These are phyloP conservation scores for Penicillium nordicum DNA, from an alignment of 2,329 filamentous ascomycete genomes.

Conservation along the genomic window DNA sequence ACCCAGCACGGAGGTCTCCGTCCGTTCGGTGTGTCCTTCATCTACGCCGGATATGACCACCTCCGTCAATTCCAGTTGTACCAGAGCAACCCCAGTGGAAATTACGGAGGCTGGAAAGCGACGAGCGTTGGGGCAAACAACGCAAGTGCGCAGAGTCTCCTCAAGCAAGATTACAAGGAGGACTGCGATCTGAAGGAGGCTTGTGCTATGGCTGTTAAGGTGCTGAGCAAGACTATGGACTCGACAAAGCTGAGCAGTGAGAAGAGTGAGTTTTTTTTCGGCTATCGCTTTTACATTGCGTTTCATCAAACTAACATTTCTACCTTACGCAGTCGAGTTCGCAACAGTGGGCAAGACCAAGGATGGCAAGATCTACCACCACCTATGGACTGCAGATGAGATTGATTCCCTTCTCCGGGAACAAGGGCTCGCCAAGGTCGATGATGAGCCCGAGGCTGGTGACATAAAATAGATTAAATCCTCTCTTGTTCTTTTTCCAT, in stretches of 20 bases:
- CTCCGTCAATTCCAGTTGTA: conserved; percentile 97
- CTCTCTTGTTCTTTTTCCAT: conserved; percentile 20
- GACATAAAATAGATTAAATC: conserved; percentile 40
- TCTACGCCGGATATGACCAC: conserved; percentile 97
- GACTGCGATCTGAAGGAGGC: conserved; percentile 95
- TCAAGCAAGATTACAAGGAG: conserved; percentile 99
- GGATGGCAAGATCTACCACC: conserved; percentile 95
- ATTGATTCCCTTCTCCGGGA: conserved; percentile 92
- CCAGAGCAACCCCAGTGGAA: conserved; percentile 96
- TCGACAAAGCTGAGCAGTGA: conserved; percentile 97
- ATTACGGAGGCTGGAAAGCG: conserved; percentile 99
- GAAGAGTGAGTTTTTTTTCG: conserved; percentile 70
- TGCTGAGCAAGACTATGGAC: conserved; percentile 99
- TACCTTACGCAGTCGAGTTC: conserved; percentile 71
- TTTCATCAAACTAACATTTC: conserved; percentile 16
- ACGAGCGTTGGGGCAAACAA: conserved; percentile 98
- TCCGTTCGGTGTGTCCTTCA: conserved; percentile 97
- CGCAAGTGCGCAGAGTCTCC: conserved; percentile 88
- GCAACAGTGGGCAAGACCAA: conserved; percentile 95
- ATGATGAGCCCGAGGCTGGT: conserved; percentile 62
- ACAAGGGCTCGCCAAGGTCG: conserved; percentile 85
- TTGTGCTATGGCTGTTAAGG: conserved; percentile 95
- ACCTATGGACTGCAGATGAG: conserved; percentile 94
- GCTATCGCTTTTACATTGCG: background rate
- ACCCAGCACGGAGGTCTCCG: conserved; percentile 98